Percentiles rank a stretch among this genome's conserved stretches.
Evolutionary conservation across 2,329 filamentous ascomycete species (phyloP).

Genomic region (Lachnellula subtilissima): DNA sequence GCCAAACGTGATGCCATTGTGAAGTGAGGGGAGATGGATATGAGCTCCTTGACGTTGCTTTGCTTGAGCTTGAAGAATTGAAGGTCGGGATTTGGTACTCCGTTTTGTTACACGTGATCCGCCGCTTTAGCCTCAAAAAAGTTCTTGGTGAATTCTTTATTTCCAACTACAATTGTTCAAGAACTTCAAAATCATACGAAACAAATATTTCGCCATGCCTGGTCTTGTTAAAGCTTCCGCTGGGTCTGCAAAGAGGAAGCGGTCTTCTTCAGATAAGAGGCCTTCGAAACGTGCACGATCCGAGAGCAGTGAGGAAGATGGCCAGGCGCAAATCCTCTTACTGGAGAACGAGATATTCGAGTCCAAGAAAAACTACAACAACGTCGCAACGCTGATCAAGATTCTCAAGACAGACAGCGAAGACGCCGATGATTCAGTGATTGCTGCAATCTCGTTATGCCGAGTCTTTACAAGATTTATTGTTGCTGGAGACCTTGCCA

Average conservation of each 20-base stretch:
- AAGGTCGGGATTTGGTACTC: constrained; percentile 22
- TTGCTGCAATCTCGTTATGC: constrained; percentile 77
- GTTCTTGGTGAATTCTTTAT: constrained; percentile 7
- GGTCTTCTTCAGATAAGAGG: constrained; percentile 44
- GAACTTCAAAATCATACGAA: constrained; percentile 5
- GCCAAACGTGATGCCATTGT: constrained; percentile 98
- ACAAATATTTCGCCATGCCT: constrained; percentile 23
- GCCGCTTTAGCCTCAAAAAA: constrained; percentile 3
- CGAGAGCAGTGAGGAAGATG: constrained; percentile 44
- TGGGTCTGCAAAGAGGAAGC: constrained; percentile 41
- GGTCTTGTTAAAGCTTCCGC: constrained; percentile 11
- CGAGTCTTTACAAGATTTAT: constrained; percentile 80
- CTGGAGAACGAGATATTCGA: constrained; percentile 79
- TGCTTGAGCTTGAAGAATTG: constrained; percentile 23
- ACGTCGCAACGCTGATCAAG: constrained; percentile 69
- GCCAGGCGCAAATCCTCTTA: constrained; percentile 62
- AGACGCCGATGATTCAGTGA: constrained; percentile 52
- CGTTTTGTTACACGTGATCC: constrained; percentile 6
- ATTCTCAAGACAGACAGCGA: constrained; percentile 48
- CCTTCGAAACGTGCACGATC: constrained; percentile 40
- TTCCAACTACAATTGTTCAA: neutral
- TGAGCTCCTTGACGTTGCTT: constrained; percentile 26
- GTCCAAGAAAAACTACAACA: constrained; percentile 88
- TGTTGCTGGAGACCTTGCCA: constrained; percentile 64
- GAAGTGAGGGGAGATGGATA: constrained; percentile 54